A percentile compares a stretch with the other conserved stretches of the same genome.
These are phyloP conservation scores for Coleophoma crateriformis DNA, from an alignment of 2,329 filamentous ascomycete genomes.

Conservation along the genomic window DNA sequence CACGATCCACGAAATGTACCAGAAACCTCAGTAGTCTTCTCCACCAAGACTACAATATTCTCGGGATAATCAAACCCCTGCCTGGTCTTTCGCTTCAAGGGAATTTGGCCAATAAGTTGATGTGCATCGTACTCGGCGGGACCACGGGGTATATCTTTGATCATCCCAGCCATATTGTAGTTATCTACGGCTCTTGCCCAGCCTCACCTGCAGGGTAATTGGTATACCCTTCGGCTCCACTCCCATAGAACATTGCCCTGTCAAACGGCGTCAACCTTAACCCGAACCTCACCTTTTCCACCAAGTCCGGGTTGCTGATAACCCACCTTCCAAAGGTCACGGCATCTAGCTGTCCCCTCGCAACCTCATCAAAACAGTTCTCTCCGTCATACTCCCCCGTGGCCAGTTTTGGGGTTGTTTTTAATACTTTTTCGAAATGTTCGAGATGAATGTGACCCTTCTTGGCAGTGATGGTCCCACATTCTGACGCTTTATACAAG, in stretches of 20 bases:
- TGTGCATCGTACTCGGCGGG: no score
- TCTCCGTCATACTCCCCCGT: constrained; percentile 8
- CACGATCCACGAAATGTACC: no score
- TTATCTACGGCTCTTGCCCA: no score
- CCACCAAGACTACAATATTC: no score
- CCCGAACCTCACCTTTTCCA: constrained; percentile 6
- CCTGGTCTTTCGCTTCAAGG: no score
- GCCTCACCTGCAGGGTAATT: constrained; percentile 1
- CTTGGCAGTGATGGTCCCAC: constrained; percentile 1
- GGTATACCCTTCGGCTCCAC: constrained; percentile 8
- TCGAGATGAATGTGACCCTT: constrained; percentile 5
- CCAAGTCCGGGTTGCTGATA: constrained; percentile 15
- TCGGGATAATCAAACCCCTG: no score
- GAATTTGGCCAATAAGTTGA: no score
- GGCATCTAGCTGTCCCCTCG: constrained; percentile 8
- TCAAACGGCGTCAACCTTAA: constrained; percentile 3
- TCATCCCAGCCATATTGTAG: no score
- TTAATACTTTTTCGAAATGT: constrained; percentile 6
- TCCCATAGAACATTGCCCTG: constrained; percentile 3
- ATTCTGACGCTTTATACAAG: constrained; percentile 3
- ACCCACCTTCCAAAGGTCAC: constrained; percentile 13
- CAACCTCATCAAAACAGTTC: constrained; percentile 11
- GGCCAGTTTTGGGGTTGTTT: constrained; percentile 7
- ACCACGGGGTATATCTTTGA: no score
- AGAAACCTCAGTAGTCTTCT: no score